Percentiles rank a stretch among this genome's conserved stretches.
phyloP scores from a whole-genome alignment of 345 rosid species.

The Cardamine chenopodiifolia region DNA sequence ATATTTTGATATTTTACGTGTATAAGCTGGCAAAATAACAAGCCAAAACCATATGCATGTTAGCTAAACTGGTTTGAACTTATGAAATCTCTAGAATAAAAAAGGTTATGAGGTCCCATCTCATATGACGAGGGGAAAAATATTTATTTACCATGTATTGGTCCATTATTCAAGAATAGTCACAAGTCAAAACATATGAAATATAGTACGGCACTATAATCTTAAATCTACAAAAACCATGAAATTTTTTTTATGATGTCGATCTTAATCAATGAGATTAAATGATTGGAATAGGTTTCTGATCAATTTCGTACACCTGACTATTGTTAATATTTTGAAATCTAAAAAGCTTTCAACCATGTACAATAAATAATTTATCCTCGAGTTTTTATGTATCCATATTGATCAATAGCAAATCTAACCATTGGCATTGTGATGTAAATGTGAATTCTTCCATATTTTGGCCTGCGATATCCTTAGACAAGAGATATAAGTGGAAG shows the following conservation, averaged over 20 bases:
- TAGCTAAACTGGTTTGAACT: not conserved
- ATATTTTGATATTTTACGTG: not conserved
- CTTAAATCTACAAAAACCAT: not conserved
- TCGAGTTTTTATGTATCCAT: not conserved
- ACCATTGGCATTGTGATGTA: constrained; percentile 1
- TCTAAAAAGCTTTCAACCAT: not conserved
- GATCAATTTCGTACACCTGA: not conserved
- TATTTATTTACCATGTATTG: not conserved
- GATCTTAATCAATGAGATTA: not conserved
- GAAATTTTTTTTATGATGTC: not conserved
- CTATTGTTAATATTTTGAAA: not conserved
- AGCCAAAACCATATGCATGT: not conserved
- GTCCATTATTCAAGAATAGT: not conserved
- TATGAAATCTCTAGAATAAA: not conserved
- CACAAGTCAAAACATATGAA: too few relatives aligned
- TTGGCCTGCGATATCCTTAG: constrained; percentile 12
- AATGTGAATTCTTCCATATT: constrained; percentile 5
- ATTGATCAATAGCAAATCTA: not conserved
- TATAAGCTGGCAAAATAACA: not conserved
- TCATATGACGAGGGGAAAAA: not conserved
- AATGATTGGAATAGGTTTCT: not conserved
- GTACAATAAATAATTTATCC: not conserved
- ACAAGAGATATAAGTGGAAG: not conserved
- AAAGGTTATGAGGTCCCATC: not conserved
- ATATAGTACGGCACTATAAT: too few relatives aligned